Conservation (phyloP, 139 green algal genomes). For the Zygnema circumcarinatum region DNA sequence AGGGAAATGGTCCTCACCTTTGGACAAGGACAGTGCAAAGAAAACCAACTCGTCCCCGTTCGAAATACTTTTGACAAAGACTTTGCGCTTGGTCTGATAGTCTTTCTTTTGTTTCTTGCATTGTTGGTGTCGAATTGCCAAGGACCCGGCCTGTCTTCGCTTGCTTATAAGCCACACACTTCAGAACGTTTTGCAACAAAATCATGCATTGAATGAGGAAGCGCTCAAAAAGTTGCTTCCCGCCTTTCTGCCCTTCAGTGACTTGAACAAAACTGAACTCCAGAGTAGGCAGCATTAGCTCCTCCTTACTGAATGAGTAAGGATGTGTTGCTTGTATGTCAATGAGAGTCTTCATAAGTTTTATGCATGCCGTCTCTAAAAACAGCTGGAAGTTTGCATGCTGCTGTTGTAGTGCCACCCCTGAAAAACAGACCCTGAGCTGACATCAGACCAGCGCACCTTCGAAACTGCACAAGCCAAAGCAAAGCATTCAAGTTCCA, state of each 20-base stretch:
- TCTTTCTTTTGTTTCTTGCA: conserved; percentile 21
- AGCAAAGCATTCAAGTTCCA: too few relatives aligned
- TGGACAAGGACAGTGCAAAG: conserved; percentile 47
- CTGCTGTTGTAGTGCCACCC: conserved; percentile 4
- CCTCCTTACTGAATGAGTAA: conserved; percentile 76
- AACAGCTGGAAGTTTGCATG: conserved; percentile 13
- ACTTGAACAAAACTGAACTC: conserved; percentile 72
- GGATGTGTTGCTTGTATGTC: conserved; percentile 81
- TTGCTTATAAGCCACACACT: conserved; percentile 50
- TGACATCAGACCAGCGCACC: neutral
- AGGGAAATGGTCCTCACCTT: conserved; percentile 7
- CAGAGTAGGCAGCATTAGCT: conserved; percentile 71
- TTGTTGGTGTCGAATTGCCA: neutral
- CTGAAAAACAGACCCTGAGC: neutral
- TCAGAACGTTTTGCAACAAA: conserved; percentile 67
- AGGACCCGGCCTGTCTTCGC: conserved; percentile 25
- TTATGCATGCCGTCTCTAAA: conserved; percentile 70
- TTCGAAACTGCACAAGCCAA: too few relatives aligned
- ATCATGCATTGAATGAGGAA: conserved; percentile 70
- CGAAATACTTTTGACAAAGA: conserved; percentile 21
- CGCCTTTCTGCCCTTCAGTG: neutral
- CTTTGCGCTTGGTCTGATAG: conserved; percentile 21
- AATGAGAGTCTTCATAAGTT: conserved; percentile 80
- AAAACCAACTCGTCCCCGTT: neutral
- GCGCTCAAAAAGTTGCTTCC: conserved; percentile 47